A percentile compares a stretch with the other conserved stretches of the same genome.
These are phyloP conservation scores for Wallacemonas sp. DNA, from an alignment of 208 protist genomes.

Conservation along the genomic window DNA sequence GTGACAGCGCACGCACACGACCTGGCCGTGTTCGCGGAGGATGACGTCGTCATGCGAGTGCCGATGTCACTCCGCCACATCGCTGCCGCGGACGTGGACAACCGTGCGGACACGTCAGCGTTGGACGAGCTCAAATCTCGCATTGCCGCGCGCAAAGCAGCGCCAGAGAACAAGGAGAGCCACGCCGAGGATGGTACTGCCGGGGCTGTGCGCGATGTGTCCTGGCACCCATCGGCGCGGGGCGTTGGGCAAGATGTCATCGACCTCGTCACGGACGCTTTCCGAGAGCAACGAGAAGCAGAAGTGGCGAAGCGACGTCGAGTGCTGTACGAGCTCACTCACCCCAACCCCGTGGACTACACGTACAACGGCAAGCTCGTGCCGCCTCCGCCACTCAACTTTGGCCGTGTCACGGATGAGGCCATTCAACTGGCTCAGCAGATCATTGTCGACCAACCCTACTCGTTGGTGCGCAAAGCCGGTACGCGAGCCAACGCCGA, in stretches of 20 bases:
- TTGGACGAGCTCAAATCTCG: not conserved
- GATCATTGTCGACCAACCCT: constrained; percentile 74
- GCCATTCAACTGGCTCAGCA: constrained; percentile 55
- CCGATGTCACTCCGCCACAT: constrained; percentile 28
- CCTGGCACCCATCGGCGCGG: constrained; percentile 49
- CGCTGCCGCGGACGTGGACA: not conserved
- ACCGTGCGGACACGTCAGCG: constrained; percentile 4
- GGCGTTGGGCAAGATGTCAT: constrained; percentile 77
- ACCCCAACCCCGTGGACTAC: constrained; percentile 83
- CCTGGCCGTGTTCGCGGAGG: constrained; percentile 28
- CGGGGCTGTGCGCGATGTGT: constrained; percentile 13
- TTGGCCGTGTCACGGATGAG: constrained; percentile 78
- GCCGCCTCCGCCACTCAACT: constrained; percentile 83
- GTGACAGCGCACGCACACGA: not conserved
- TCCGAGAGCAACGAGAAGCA: constrained; percentile 59
- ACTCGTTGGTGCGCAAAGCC: constrained; percentile 71
- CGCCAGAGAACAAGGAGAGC: not conserved
- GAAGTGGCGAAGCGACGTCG: constrained; percentile 53
- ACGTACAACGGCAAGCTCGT: constrained; percentile 84
- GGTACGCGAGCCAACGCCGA: constrained; percentile 39
- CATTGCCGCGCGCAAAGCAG: not conserved
- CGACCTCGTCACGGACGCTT: constrained; percentile 85
- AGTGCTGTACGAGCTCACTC: constrained; percentile 82
- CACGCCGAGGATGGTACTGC: not conserved
- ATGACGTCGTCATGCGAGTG: constrained; percentile 50